Percentiles rank a stretch among this genome's conserved stretches.
Conservation (phyloP, 441 rosid species). For the Arabidopsis lyrata region DNA sequence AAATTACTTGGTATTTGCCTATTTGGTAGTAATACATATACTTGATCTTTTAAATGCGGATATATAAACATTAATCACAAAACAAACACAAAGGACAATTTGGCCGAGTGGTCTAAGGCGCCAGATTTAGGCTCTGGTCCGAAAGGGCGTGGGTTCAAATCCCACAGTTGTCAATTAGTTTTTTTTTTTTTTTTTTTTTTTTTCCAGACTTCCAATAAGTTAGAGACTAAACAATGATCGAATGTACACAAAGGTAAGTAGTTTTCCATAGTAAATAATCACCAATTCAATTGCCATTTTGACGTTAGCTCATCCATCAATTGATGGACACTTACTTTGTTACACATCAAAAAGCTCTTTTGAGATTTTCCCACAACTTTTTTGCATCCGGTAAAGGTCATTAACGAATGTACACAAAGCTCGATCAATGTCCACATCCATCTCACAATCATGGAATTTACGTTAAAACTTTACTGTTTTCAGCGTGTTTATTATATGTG, state of each 20-base stretch:
- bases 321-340: too few species aligned
- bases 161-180: constrained; percentile 56
- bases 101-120: constrained; percentile 91
- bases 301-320: too few species aligned
- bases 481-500: background rate
- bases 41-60: background rate
- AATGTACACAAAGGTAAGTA: too few species aligned
- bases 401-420: too few species aligned
- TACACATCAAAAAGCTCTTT: too few species aligned
- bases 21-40: background rate
- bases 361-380: too few species aligned
- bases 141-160: constrained; percentile 99
- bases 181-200: background rate
- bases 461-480: background rate
- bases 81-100: background rate
- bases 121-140: constrained; percentile 99
- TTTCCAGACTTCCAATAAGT: background rate
- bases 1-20: too few species aligned
- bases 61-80: background rate
- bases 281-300: too few species aligned
- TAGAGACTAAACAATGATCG: background rate
- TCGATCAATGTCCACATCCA: too few species aligned
- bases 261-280: too few species aligned
- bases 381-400: too few species aligned
- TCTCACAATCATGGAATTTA: too few species aligned